Conservation (phyloP, 257 asterid species). For the Eustoma russellianum region DNA sequence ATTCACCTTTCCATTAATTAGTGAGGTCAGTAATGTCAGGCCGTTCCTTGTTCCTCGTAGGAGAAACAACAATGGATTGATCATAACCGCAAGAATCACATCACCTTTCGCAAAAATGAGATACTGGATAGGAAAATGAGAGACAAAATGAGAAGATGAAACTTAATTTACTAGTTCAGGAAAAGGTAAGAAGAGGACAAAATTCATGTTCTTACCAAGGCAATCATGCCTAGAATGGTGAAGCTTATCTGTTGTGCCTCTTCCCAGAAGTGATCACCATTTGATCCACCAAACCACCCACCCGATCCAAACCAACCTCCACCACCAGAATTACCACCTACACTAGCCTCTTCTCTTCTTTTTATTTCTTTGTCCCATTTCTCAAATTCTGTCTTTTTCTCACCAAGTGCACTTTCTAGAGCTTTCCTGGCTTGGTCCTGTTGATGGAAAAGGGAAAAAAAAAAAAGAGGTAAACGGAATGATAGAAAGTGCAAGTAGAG, state of each 20-base stretch:
- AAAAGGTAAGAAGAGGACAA: neutral
- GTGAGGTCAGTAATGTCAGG: constrained; percentile 37
- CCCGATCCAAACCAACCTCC: constrained; percentile 88
- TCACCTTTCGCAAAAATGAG: constrained; percentile 75
- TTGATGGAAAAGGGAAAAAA: constrained; percentile 4
- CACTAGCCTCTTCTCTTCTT: constrained; percentile 58
- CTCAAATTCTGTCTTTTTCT: constrained; percentile 72
- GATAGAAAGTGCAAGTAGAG: no score
- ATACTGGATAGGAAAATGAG: constrained; percentile 33
- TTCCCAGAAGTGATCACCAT: constrained; percentile 82
- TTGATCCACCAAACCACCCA: constrained; percentile 63
- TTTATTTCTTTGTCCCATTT: constrained; percentile 84
- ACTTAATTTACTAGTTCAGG: neutral
- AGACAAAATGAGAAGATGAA: neutral
- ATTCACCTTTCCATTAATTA: constrained; percentile 26
- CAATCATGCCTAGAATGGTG: constrained; percentile 56
- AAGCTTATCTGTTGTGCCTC: constrained; percentile 87
- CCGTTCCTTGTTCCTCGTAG: constrained; percentile 62
- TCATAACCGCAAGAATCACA: constrained; percentile 56
- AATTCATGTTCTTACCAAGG: constrained; percentile 34
- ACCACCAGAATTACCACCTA: constrained; percentile 63
- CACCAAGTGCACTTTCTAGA: constrained; percentile 86
- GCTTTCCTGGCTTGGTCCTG: constrained; percentile 95
- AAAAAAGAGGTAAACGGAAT: neutral
- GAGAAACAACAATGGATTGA: constrained; percentile 73